Percentiles rank a stretch among this genome's conserved stretches.
phyloP scores from a whole-genome alignment of 345 rosid species.

The Gossypium arboreum region DNA sequence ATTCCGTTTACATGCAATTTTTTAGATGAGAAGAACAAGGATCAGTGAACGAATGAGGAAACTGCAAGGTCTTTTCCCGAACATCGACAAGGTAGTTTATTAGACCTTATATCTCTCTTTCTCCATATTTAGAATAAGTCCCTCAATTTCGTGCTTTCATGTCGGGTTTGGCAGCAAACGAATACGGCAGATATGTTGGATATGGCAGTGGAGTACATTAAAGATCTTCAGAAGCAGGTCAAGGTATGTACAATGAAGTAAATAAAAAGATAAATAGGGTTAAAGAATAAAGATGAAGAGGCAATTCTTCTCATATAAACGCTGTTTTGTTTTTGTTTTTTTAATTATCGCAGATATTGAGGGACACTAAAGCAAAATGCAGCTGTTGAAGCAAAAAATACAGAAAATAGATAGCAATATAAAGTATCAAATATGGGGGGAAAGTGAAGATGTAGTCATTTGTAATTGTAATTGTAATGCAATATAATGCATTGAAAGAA shows the following conservation, averaged over 20 bases:
- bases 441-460: neutral
- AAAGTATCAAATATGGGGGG: neutral
- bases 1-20: neutral
- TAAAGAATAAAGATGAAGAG: constrained; percentile 15
- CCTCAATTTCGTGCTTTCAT: neutral
- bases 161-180: constrained; percentile 40
- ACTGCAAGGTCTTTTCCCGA: constrained; percentile 62
- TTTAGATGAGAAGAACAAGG: constrained; percentile 59
- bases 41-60: constrained; percentile 66
- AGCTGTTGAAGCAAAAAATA: constrained; percentile 34
- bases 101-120: neutral
- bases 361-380: constrained; percentile 46
- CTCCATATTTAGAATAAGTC: neutral
- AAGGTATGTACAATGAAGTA: constrained; percentile 31
- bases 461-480: neutral
- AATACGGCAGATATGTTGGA: constrained; percentile 78
- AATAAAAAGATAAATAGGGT: neutral
- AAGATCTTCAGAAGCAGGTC: constrained; percentile 61
- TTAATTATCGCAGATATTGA: constrained; percentile 35
- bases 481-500: neutral
- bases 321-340: neutral
- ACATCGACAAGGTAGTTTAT: constrained; percentile 61
- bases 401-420: constrained; percentile 15
- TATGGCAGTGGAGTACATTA: constrained; percentile 63
- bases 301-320: constrained; percentile 17